Conservation (phyloP, 2,329 filamentous ascomycete species). For the Trichoderma gracile region DNA sequence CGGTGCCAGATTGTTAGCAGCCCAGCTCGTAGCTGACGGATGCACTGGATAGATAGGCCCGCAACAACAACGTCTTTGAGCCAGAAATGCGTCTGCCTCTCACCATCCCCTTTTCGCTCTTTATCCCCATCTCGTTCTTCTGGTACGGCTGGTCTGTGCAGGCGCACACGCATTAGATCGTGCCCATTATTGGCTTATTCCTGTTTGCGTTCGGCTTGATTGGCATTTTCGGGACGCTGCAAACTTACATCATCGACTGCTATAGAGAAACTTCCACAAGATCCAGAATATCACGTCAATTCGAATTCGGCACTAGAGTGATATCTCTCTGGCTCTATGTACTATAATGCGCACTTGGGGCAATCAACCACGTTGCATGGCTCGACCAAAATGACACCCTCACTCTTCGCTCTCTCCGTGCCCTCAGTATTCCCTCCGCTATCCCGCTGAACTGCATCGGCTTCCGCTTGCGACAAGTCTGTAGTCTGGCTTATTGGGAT, state of each 20-base stretch:
- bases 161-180: constrained; percentile 37
- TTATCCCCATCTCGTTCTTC: constrained; percentile 40
- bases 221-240: constrained; percentile 35
- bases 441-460: no score
- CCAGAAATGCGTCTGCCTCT: constrained; percentile 41
- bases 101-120: constrained; percentile 37
- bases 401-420: no score
- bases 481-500: no score
- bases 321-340: no score
- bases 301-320: no score
- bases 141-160: constrained; percentile 41
- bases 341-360: no score
- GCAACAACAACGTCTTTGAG: constrained; percentile 9
- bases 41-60: constrained; percentile 71
- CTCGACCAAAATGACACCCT: no score
- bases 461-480: no score
- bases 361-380: no score
- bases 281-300: no score
- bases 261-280: no score
- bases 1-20: constrained; percentile 64
- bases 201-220: constrained; percentile 17
- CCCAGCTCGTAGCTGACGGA: constrained; percentile 64
- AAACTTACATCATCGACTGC: constrained; percentile 45
- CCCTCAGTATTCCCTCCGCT: no score
- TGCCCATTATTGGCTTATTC: constrained; percentile 34